Base-by-base conservation (phyloP, 2,329 filamentous ascomycete genomes). In the Arachnomyces sp. region DNA sequence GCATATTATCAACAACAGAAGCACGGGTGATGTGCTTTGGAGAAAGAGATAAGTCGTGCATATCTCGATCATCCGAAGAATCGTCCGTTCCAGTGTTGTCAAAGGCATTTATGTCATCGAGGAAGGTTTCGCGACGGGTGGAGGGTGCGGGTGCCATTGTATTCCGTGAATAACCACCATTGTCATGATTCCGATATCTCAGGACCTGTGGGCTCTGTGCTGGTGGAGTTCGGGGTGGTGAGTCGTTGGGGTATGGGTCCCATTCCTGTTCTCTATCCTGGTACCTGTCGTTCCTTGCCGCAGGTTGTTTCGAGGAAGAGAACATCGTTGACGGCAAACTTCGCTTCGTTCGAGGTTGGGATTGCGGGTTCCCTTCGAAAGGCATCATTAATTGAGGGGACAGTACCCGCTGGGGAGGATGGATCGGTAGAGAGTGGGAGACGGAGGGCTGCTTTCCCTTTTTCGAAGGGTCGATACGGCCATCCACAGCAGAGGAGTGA, bases 1-100 rank as follows among this genome's bases (percentile, higher is more conserved):
- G 79, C 82, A 98, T 92, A 63, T 95, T 94, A 63, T 92, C 84
- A 44, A 98, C 87, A 50, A 98, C 80, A 28, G 89, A 95, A 57
- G 94, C 86, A 51, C 90, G 80, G 31, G 84, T 86, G 47, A 85
- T 79, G 58, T 85, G 78, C 45, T 81, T 73, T 36, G 83, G 78
- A 37, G 81, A 81, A 53, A 94, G 73, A 43, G 85, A 89, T 46
- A 95, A 73, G 61, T 94, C 89, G 70, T 95, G 89, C 63, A 40
- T 65, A 61, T n/a, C 49, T 56, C 1, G 61, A 64, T 25, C 63
- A 59, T 45, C 55, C 31, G 20, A 28, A 8, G 36, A 41, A 7
- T 44, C 55, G 34, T 48, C 50, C 37, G 55, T 57, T 32, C 55
- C 54, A 36, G 54, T 48, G 39, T 54, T 53, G 20, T 64, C 62